Evolutionary conservation across 2,329 filamentous ascomycete genomes (phyloP).

Genomic region (Pseudogymnoascus sp.): DNA sequence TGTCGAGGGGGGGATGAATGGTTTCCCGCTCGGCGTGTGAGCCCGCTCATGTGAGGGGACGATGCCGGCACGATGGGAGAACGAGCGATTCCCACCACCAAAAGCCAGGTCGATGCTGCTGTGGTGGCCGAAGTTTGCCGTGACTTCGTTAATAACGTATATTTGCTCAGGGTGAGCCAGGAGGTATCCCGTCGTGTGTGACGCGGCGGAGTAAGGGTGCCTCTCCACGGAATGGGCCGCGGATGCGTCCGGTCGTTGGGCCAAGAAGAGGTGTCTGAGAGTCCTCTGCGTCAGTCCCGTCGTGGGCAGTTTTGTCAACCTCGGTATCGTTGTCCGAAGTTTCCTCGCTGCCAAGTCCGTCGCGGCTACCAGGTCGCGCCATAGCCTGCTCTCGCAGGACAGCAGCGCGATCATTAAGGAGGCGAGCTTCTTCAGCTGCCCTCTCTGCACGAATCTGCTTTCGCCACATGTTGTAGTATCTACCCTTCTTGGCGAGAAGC

Average conservation of each 20-base stretch:
- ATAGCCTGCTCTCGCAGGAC: conserved; percentile 23
- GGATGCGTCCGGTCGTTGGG: neutral
- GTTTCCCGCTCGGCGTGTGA: neutral
- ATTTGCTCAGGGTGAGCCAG: neutral
- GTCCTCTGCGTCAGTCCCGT: neutral
- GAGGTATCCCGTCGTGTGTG: neutral
- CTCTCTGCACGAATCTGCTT: conserved; percentile 76
- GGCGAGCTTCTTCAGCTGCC: conserved; percentile 50
- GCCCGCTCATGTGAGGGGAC: neutral
- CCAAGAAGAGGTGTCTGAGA: neutral
- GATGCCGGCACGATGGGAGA: neutral
- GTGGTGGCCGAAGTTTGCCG: neutral
- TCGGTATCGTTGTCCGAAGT: neutral
- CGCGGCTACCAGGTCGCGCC: neutral
- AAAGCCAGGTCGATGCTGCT: neutral
- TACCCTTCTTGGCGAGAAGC: conserved; percentile 59
- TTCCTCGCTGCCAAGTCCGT: neutral
- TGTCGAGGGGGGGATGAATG: neutral
- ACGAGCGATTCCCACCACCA: neutral
- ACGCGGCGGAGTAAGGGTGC: neutral
- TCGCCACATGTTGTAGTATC: conserved; percentile 77
- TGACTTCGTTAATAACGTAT: neutral
- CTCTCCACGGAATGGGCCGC: neutral
- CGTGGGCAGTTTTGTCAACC: neutral
- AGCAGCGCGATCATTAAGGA: conserved; percentile 25